These are phyloP conservation scores for Psilocybe cyanescens DNA, from an alignment of 768 basidiomycete genomes.

Conservation along the genomic window DNA sequence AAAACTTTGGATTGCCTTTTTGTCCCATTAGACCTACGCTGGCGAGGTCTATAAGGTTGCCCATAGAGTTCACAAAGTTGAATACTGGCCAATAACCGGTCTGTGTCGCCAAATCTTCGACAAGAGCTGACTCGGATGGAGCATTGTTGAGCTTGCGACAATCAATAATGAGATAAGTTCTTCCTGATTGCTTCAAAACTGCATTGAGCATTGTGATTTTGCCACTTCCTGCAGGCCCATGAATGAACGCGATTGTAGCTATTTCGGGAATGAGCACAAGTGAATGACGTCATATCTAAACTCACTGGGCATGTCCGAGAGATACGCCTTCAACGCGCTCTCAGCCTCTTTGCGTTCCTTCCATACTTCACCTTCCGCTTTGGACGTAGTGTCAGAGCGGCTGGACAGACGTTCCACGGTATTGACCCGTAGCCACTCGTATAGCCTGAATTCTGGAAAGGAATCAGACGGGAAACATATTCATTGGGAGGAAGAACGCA, in stretches of 20 bases:
- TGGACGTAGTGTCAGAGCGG: conserved; percentile 24
- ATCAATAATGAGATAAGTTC: conserved; percentile 81
- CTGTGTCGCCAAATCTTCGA: conserved; percentile 73
- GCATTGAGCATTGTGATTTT: conserved; percentile 64
- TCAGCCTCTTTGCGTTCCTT: conserved; percentile 85
- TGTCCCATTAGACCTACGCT: conserved; percentile 94
- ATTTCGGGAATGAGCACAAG: conserved; percentile 12
- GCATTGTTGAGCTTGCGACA: conserved; percentile 76
- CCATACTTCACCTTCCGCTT: conserved; percentile 58
- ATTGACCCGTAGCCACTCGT: conserved; percentile 75
- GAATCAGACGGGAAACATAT: not conserved
- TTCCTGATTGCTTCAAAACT: conserved; percentile 57
- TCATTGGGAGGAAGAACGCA: conserved; percentile 30
- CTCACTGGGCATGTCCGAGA: conserved; percentile 78
- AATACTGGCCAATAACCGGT: conserved; percentile 93
- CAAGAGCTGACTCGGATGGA: conserved; percentile 67
- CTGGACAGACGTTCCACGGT: conserved; percentile 52
- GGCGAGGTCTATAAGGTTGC: conserved; percentile 87
- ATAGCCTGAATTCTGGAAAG: conserved; percentile 63
- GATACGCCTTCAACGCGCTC: conserved; percentile 65
- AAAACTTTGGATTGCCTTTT: conserved; percentile 57
- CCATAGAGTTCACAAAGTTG: conserved; percentile 80
- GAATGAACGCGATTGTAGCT: conserved; percentile 80
- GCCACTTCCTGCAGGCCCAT: conserved; percentile 86
- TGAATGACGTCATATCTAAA: not conserved